phyloP scores from a whole-genome alignment of 208 protist genomes.

The Leishmania tarentolae region DNA sequence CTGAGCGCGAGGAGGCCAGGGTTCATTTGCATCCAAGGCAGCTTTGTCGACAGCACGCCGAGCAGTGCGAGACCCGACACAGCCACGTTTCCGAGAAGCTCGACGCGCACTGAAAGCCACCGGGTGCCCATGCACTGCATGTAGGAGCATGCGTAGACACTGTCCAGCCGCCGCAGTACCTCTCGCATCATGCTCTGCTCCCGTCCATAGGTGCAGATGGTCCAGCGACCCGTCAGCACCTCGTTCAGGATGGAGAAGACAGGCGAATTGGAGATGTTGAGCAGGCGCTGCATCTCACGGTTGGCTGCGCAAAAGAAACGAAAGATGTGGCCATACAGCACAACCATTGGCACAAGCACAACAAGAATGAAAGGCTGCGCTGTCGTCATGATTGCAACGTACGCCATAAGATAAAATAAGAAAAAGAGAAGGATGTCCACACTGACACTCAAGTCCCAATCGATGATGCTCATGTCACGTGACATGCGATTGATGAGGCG shows the following conservation, averaged over 20 bases:
- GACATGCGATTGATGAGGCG: conserved; percentile 95
- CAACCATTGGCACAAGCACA: conserved; percentile 64
- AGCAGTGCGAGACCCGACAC: conserved; percentile 41
- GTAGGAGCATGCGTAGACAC: conserved; percentile 43
- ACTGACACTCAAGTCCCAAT: conserved; percentile 49
- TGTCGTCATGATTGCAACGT: conserved; percentile 41
- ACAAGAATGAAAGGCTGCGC: conserved; percentile 53
- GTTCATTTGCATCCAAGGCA: conserved; percentile 26
- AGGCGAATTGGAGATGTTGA: conserved; percentile 78
- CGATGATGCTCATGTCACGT: conserved; percentile 84
- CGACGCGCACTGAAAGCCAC: conserved; percentile 90
- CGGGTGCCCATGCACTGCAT: conserved; percentile 48
- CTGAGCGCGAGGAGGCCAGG: conserved; percentile 57
- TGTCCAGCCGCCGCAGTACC: conserved; percentile 48
- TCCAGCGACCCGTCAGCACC: conserved; percentile 47
- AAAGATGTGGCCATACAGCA: conserved; percentile 73
- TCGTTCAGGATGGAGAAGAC: conserved; percentile 86
- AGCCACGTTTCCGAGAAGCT: conserved; percentile 81
- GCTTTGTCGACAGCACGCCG: conserved; percentile 45
- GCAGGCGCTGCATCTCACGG: conserved; percentile 87
- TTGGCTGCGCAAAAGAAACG: conserved; percentile 61
- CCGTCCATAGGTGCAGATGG: conserved; percentile 74
- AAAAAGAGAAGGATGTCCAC: conserved; percentile 37
- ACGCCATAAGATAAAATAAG: conserved; percentile 38
- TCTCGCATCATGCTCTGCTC: conserved; percentile 32